A percentile compares a stretch with the other conserved stretches of the same genome.
Conservation (phyloP, 176 grass and related monocot species). For the Bolboschoenus planiculmis region DNA sequence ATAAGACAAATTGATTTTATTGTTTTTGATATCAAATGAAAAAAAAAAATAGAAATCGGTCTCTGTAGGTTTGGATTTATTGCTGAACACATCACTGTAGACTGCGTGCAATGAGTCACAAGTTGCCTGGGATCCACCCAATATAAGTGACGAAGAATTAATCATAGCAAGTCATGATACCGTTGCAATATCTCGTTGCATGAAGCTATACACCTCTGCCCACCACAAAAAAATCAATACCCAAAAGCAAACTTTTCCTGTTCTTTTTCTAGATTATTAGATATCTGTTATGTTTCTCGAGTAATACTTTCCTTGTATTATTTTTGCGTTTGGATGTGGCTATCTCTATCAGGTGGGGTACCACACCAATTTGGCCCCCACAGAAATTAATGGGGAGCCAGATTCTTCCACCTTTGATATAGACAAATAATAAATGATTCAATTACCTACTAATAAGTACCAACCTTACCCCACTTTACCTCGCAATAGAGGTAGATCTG, state of each 20-base stretch:
- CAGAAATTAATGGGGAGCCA: conserved; percentile 12
- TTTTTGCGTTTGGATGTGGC: background rate
- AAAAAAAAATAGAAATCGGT: background rate
- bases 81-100: background rate
- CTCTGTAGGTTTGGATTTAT: background rate
- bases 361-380: background rate
- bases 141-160: background rate
- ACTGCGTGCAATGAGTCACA: background rate
- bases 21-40: background rate
- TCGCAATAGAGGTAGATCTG: background rate
- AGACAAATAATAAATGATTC: conserved; percentile 10
- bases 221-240: background rate
- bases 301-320: conserved; percentile 15
- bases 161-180: background rate
- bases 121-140: background rate
- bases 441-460: conserved; percentile 21
- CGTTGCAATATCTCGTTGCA: background rate
- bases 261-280: background rate
- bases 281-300: conserved; percentile 5
- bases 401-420: conserved; percentile 24
- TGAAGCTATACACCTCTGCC: background rate
- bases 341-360: conserved; percentile 9
- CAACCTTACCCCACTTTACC: background rate
- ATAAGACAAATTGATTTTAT: background rate
- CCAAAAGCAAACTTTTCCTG: background rate